phyloP scores from a whole-genome alignment of 495 filamentous ascomycete genomes.

The Cercophora samala region DNA sequence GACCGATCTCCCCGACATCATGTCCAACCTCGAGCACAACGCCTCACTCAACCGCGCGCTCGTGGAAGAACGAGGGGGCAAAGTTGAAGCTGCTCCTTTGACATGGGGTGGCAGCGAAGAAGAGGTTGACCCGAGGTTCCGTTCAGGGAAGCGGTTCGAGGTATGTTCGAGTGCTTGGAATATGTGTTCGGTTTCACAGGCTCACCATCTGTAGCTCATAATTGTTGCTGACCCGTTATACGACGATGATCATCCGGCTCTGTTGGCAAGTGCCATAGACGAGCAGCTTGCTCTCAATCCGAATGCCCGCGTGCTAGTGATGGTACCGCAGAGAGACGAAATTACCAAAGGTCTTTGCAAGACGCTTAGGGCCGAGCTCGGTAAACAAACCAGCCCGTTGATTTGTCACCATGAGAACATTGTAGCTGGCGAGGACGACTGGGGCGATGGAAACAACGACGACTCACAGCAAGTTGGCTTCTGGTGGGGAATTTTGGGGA shows the following conservation, averaged over 20 bases:
- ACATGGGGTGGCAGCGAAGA: conserved; percentile 41
- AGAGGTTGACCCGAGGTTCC: conserved; percentile 36
- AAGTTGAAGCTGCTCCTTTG: conserved; percentile 35
- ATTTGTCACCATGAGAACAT: conserved; percentile 33
- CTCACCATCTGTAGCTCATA: conserved; percentile 31
- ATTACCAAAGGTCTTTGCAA: conserved; percentile 36
- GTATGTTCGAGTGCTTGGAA: conserved; percentile 22
- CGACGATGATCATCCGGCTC: conserved; percentile 46
- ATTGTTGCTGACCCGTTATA: conserved; percentile 48
- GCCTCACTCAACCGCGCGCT: conserved; percentile 35
- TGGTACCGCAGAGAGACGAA: conserved; percentile 46
- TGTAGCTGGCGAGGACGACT: conserved; percentile 45
- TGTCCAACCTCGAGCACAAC: conserved; percentile 44
- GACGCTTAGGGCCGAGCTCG: conserved; percentile 30
- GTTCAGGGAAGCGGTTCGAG: conserved; percentile 35
- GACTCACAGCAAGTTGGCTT: conserved; percentile 38
- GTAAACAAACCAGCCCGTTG: conserved; percentile 24
- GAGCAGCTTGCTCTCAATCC: conserved; percentile 35
- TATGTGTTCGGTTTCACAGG: neutral
- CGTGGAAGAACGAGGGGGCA: conserved; percentile 37
- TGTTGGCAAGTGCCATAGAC: conserved; percentile 42
- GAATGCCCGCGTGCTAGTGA: conserved; percentile 40
- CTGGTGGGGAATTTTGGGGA: conserved; percentile 46
- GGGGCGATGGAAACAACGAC: conserved; percentile 41
- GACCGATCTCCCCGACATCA: conserved; percentile 46